Evolutionary conservation across 306 rosid genomes (phyloP), one percentile per base, ranked within the genome.

Genomic region (Cercis canadensis): DNA sequence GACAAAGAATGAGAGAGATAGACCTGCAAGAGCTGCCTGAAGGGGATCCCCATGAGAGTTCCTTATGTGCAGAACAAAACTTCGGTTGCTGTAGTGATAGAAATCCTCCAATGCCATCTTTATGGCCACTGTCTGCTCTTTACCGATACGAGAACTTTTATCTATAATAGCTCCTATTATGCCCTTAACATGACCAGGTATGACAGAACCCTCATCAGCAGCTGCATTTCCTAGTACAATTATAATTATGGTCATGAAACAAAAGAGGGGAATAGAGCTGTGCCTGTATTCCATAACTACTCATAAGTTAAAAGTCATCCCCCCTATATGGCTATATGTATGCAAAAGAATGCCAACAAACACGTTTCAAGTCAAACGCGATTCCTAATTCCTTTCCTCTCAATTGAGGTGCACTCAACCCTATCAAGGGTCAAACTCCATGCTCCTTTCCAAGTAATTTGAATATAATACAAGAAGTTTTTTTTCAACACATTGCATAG

Each of bases 111-210:
- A 1, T 9, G 88, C 88, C 83, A 81, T 74, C 7, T 61, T 51
- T 53, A 84, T 84, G 5, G 85, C 85, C 46, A 84, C 64, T 33
- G 24, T 74, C 81, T 77, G 66, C 55, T 84, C 85, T 44, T 77
- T 77, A 6, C 88, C 83, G 34, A 65, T 32, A 13, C 88, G 82
- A 17, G 67, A 64, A 64, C 71, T 61, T 50, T 50, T 4, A 15
- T 84, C 85, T 40, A 70, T 32, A 16, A 80, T 70, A 9, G 79
- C 85, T 1, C 85, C 88, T 16, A 74, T 50, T 19, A 39, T 18
- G 8, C 66, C 68, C 29, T 11, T 5, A 7, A 16, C 32, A 14
- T 31, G 37, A 8, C 15, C 43, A 11, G n/a, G 7, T 6, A 7
- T 44, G 50, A 5, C 4, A 12, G 39, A 15, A n/a, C 63, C 7